A percentile compares a stretch with the other conserved stretches of the same genome.
phyloP scores from a whole-genome alignment of 495 filamentous ascomycete species.

The Pyrenula massariospora region DNA sequence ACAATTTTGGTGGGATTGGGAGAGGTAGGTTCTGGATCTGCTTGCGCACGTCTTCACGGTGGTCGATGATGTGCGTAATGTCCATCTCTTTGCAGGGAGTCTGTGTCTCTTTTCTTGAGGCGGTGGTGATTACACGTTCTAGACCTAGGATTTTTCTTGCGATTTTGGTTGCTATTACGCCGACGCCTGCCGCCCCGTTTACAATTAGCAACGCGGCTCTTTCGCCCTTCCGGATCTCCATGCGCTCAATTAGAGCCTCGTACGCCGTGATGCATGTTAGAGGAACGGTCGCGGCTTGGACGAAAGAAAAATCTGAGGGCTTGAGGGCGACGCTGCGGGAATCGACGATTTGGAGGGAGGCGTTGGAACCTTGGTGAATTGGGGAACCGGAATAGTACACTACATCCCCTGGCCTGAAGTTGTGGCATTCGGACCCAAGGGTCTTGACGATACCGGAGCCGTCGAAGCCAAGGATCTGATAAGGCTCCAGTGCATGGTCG shows the following conservation, averaged over 20 bases:
- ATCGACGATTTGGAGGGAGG: constrained; percentile 16
- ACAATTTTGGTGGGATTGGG: constrained; percentile 14
- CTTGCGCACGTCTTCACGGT: constrained; percentile 16
- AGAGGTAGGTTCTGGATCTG: constrained; percentile 16
- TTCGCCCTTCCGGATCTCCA: constrained; percentile 18
- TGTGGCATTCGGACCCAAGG: constrained; percentile 9
- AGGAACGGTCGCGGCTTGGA: constrained; percentile 19
- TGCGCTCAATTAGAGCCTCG: constrained; percentile 21
- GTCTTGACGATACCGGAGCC: constrained; percentile 17
- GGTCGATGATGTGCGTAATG: constrained; percentile 21
- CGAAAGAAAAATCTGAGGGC: constrained; percentile 14
- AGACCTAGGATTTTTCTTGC: constrained; percentile 11
- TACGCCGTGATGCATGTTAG: constrained; percentile 23
- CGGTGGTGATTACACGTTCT: constrained; percentile 19
- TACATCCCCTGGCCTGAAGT: constrained; percentile 18
- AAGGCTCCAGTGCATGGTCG: constrained; percentile 8
- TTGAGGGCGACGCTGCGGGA: constrained; percentile 11
- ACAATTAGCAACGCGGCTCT: constrained; percentile 17
- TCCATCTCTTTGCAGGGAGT: constrained; percentile 16
- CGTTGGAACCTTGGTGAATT: constrained; percentile 15
- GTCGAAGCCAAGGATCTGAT: constrained; percentile 20
- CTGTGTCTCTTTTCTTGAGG: constrained; percentile 15
- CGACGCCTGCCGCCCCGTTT: constrained; percentile 8
- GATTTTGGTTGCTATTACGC: constrained; percentile 7
- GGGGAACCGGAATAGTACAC: constrained; percentile 20